Percentiles rank a stretch among this genome's conserved stretches.
Evolutionary conservation across 1,284 basidiomycete species (phyloP).

Genomic region (Bjerkandera adusta): DNA sequence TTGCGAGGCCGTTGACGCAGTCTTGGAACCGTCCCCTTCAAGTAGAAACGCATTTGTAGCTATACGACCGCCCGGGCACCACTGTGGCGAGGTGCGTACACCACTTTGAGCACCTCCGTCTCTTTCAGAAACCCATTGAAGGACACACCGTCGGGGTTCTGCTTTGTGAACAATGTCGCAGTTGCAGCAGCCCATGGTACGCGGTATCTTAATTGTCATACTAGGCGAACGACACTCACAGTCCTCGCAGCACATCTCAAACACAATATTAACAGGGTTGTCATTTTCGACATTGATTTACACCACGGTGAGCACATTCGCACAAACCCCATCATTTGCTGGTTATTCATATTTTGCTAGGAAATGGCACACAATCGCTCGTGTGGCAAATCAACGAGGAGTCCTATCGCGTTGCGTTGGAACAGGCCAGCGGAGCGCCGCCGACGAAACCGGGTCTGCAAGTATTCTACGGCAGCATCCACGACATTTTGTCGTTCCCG

Average conservation of each 20-base stretch:
- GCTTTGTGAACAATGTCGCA: conserved; percentile 92
- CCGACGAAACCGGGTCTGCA: conserved; percentile 52
- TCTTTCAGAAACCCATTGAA: conserved; percentile 2
- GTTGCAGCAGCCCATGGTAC: conserved; percentile 88
- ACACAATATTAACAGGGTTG: conserved; percentile 76
- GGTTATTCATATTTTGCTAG: conserved; percentile 35
- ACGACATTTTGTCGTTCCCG: conserved; percentile 90
- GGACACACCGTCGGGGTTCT: conserved; percentile 87
- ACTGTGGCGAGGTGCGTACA: conserved; percentile 69
- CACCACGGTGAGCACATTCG: conserved; percentile 68
- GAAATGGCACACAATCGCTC: conserved; percentile 92
- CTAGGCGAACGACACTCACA: background rate
- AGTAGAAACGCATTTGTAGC: conserved; percentile 72
- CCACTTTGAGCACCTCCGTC: background rate
- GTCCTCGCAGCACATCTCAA: conserved; percentile 65
- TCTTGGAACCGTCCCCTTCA: conserved; percentile 31
- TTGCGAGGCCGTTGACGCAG: conserved; percentile 80
- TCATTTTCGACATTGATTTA: conserved; percentile 93
- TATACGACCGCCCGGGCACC: conserved; percentile 88
- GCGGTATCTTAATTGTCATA: conserved; percentile 12
- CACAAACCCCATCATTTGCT: background rate
- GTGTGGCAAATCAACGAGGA: conserved; percentile 93
- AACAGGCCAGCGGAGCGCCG: conserved; percentile 39
- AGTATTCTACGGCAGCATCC: conserved; percentile 86
- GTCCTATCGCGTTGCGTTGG: conserved; percentile 66